Conservation (phyloP, 139 green algal species). For the Coelastrella sp. region DNA sequence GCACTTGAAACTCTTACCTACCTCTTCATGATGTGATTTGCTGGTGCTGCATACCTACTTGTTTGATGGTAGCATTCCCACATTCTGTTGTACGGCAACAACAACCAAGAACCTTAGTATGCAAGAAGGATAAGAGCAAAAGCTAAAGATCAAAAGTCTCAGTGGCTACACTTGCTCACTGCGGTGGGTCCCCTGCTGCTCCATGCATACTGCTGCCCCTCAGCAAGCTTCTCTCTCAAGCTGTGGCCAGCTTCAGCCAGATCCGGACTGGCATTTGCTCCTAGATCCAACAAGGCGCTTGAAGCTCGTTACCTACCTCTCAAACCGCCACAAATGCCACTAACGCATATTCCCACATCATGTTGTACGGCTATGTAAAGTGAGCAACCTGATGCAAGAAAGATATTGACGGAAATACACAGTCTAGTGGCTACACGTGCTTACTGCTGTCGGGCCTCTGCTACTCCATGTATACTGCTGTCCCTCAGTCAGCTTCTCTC, state of each 20-base stretch:
- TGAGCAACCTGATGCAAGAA: too few relatives aligned
- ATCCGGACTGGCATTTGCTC: conserved; percentile 86
- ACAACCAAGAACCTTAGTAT: too few relatives aligned
- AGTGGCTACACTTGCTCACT: background rate
- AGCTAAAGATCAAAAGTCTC: too few relatives aligned
- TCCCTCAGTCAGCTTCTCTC: conserved; percentile 39
- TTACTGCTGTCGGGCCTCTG: conserved; percentile 73
- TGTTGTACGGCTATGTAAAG: too few relatives aligned
- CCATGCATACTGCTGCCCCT: conserved; percentile 89
- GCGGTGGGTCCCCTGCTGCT: conserved; percentile 77
- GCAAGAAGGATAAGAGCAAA: too few relatives aligned
- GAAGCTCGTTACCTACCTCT: conserved; percentile 62
- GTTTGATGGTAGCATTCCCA: too few relatives aligned
- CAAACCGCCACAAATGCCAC: too few relatives aligned
- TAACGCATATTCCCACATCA: too few relatives aligned
- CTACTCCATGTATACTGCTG: conserved; percentile 89
- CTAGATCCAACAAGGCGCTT: conserved; percentile 81
- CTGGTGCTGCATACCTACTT: too few relatives aligned
- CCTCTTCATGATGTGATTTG: too few relatives aligned
- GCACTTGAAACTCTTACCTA: conserved; percentile 68
- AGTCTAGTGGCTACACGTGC: background rate
- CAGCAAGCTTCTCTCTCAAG: background rate
- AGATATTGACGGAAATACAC: too few relatives aligned
- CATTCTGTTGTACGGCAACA: too few relatives aligned
- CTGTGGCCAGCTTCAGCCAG: conserved; percentile 85